Evolutionary conservation across 2,329 filamentous ascomycete species (phyloP), one percentile per base, ranked within the genome.

Genomic region (Phialophora macrospora): DNA sequence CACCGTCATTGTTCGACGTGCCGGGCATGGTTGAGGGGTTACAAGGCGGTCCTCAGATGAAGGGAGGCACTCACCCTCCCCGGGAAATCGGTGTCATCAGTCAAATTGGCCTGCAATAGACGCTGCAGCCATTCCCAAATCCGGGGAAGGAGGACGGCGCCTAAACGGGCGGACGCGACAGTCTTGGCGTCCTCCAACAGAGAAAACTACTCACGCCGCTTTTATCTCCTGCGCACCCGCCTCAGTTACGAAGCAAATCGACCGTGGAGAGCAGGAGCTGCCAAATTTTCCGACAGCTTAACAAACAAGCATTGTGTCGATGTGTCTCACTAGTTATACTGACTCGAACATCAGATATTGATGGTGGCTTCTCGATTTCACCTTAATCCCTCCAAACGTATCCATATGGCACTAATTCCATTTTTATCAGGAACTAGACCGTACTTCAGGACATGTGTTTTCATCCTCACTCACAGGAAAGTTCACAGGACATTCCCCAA

Each of bases 1-100:
- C 28, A 20, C 52, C 52, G 28, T 55, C 52, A 32, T 55, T 28
- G 28, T 55, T 55, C 20, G 17, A 30, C 24, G 24, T 26, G 30
- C 6, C 60, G 49, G 41, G 30, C 14, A 34, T 34, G 24, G 28
- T 34, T 34, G 26, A n/a, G 17, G 28, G 20, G 4, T 32, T 28
- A 6, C 1, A 20, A 14, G n/a, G 24, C 3, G 8, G 26, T 52
- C 14, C 22, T 12, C 9, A 4, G 48, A 52, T 24, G 1, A 14
- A 17, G 20, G 4, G 26, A 9, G 12, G 20, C 26, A 24, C 9
- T 52, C 48, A 52, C 26, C 26, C 26, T 28, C 48, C 22, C 20
- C 4, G 22, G 9, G 1, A 52, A 14, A 22, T 14, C 48, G 20
- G 20, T 28, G 12, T 52, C 48, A 26, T 52, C 48, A n/a, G 20